phyloP scores from a whole-genome alignment of 257 asterid species.

The Plectranthus barbatus region DNA sequence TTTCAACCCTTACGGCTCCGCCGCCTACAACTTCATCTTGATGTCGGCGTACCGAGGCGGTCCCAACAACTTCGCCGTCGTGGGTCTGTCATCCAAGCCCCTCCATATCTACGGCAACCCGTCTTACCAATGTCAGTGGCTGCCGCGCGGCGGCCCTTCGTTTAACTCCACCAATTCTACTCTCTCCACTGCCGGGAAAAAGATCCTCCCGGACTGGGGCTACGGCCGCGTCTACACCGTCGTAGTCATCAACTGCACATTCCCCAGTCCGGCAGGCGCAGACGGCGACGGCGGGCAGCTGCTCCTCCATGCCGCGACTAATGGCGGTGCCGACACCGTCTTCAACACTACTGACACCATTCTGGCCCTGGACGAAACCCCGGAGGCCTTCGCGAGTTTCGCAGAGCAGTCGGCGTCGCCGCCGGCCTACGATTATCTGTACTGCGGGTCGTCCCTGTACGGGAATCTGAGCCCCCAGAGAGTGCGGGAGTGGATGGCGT shows the following conservation, averaged over 20 bases:
- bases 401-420: conserved; percentile 12
- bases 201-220: conserved; percentile 67
- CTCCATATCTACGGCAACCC: conserved; percentile 38
- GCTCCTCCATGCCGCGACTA: conserved; percentile 40
- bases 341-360: conserved; percentile 41
- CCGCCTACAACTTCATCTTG: conserved; percentile 35
- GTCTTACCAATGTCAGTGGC: conserved; percentile 37
- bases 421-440: conserved; percentile 50
- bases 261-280: conserved; percentile 23
- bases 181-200: conserved; percentile 18
- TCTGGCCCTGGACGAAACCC: conserved; percentile 35
- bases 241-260: conserved; percentile 68
- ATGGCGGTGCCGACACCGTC: conserved; percentile 32
- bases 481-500: conserved; percentile 75
- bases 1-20: conserved; percentile 39
- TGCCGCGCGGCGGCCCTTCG: not conserved
- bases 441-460: conserved; percentile 67
- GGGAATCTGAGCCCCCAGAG: conserved; percentile 73
- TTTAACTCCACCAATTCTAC: not conserved
- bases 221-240: conserved; percentile 83
- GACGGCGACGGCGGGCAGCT: conserved; percentile 41
- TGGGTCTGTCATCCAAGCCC: conserved; percentile 45
- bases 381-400: conserved; percentile 25
- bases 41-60: conserved; percentile 61
- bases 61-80: conserved; percentile 31